Conservation (phyloP, 2,329 filamentous ascomycete species). For the Microcyclospora pomicola region DNA sequence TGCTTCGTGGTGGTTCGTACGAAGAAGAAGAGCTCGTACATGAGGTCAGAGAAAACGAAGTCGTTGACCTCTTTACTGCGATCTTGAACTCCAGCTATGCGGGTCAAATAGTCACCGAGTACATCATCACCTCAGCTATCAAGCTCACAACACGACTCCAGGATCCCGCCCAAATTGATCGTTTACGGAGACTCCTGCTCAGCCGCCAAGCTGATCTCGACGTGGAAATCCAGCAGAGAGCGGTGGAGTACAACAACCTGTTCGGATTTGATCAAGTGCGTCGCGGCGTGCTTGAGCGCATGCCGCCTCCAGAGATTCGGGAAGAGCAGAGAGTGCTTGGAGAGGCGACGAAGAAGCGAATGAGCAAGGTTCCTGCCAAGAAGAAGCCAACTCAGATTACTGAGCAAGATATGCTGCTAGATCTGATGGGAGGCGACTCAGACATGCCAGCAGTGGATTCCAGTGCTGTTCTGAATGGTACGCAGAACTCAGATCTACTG, state of each 20-base stretch:
- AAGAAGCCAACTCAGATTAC: conserved; percentile 67
- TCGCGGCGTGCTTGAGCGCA: conserved; percentile 84
- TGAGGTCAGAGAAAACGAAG: conserved; percentile 72
- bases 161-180: conserved; percentile 73
- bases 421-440: conserved; percentile 75
- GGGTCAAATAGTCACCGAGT: conserved; percentile 81
- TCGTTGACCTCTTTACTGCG: conserved; percentile 81
- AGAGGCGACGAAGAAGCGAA: conserved; percentile 46
- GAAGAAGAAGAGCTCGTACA: conserved; percentile 84
- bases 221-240: conserved; percentile 89
- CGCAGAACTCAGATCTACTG: conserved; percentile 65
- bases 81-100: conserved; percentile 93
- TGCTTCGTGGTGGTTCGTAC: conserved; percentile 80
- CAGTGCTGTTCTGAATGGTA: conserved; percentile 41
- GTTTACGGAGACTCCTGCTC: conserved; percentile 64
- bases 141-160: conserved; percentile 83
- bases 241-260: conserved; percentile 91
- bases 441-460: conserved; percentile 46
- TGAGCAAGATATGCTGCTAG: conserved; percentile 80
- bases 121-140: conserved; percentile 88
- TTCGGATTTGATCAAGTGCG: conserved; percentile 81
- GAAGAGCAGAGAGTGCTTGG: conserved; percentile 87
- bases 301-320: conserved; percentile 93
- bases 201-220: conserved; percentile 75
- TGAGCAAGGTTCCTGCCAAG: conserved; percentile 48